A percentile compares a stretch with the other conserved stretches of the same genome.
Evolutionary conservation across 306 rosid species (phyloP).

Genomic region (Cyclanthera cordifolia): DNA sequence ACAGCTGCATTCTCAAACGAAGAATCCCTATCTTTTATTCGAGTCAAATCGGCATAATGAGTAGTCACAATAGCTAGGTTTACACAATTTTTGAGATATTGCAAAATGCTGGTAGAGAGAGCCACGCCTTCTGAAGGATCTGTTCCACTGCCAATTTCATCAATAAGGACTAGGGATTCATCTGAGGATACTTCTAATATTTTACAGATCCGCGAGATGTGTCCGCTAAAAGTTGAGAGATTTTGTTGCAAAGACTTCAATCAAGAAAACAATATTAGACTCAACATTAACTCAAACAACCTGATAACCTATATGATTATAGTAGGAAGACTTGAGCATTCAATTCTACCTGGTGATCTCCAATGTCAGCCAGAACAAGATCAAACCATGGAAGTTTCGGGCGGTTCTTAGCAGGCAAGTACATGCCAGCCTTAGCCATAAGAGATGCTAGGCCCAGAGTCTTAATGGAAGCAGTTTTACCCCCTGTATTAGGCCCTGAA

Average conservation of each 20-base stretch:
- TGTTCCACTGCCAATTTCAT: slow-evolving; percentile 94
- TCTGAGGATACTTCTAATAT: slow-evolving; percentile 58
- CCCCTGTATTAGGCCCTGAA: slow-evolving; percentile 97
- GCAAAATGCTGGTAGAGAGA: slow-evolving; percentile 82
- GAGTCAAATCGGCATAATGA: slow-evolving; percentile 79
- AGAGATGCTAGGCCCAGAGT: slow-evolving; percentile 78
- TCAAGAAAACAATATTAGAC: slow-evolving; percentile 34
- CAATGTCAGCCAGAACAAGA: slow-evolving; percentile 79
- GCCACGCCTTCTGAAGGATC: slow-evolving; percentile 99
- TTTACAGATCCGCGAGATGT: slow-evolving; percentile 56
- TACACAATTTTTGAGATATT: slow-evolving; percentile 57
- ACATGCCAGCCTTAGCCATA: slow-evolving; percentile 97
- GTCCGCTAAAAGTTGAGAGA: slow-evolving; percentile 97
- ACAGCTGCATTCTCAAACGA: slow-evolving; percentile 80
- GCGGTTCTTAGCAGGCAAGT: slow-evolving; percentile 63
- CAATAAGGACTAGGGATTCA: slow-evolving; percentile 78
- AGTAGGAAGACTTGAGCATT: slow-evolving; percentile 18
- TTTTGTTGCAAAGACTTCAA: slow-evolving; percentile 91
- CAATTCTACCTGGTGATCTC: slow-evolving; percentile 97
- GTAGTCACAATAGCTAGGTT: slow-evolving; percentile 83
- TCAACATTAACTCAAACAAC: slow-evolving; percentile 24
- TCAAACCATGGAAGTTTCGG: slow-evolving; percentile 95
- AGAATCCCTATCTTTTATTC: slow-evolving; percentile 56
- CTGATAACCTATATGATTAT: slow-evolving; percentile 21
- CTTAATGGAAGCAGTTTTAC: slow-evolving; percentile 95